Evolutionary conservation across 1,284 basidiomycete species (phyloP).

Genomic region (Pterulicium gracile): DNA sequence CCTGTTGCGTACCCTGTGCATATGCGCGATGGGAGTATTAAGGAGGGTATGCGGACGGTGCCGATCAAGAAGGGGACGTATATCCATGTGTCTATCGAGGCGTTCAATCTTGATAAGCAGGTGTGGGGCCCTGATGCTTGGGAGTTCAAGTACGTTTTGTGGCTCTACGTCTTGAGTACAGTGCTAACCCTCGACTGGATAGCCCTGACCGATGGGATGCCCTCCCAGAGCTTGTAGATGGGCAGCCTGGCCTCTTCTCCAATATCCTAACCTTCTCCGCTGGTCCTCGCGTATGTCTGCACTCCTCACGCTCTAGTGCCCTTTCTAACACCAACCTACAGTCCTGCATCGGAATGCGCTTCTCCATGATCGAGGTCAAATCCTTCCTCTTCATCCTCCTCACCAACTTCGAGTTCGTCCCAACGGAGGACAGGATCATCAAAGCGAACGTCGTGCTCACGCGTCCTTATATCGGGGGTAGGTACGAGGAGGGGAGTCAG

Average conservation of each 20-base stretch:
- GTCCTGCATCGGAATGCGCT: conserved; percentile 72
- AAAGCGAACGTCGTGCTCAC: conserved; percentile 70
- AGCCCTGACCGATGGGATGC: conserved; percentile 75
- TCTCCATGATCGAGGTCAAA: conserved; percentile 75
- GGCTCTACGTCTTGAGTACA: neutral
- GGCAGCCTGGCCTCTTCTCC: conserved; percentile 58
- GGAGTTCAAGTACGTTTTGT: conserved; percentile 53
- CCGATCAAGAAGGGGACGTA: conserved; percentile 54
- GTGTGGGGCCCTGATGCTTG: conserved; percentile 72
- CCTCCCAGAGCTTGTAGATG: conserved; percentile 48
- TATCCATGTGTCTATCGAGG: conserved; percentile 68
- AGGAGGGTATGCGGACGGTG: conserved; percentile 31
- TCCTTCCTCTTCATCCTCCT: conserved; percentile 60
- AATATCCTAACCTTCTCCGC: conserved; percentile 68
- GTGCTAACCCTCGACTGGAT: too few species aligned
- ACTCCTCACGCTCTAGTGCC: neutral
- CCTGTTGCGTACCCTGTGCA: conserved; percentile 60
- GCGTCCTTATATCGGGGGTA: conserved; percentile 54
- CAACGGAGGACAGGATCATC: conserved; percentile 44
- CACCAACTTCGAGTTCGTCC: conserved; percentile 50
- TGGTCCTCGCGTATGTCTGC: conserved; percentile 55
- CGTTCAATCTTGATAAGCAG: conserved; percentile 60
- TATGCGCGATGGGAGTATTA: conserved; percentile 36
- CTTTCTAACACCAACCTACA: conserved; percentile 17
- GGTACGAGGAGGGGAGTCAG: conserved; percentile 54